A percentile compares a stretch with the other conserved stretches of the same genome.
Conservation (phyloP, 345 rosid species). For the Gossypium mustelinum region DNA sequence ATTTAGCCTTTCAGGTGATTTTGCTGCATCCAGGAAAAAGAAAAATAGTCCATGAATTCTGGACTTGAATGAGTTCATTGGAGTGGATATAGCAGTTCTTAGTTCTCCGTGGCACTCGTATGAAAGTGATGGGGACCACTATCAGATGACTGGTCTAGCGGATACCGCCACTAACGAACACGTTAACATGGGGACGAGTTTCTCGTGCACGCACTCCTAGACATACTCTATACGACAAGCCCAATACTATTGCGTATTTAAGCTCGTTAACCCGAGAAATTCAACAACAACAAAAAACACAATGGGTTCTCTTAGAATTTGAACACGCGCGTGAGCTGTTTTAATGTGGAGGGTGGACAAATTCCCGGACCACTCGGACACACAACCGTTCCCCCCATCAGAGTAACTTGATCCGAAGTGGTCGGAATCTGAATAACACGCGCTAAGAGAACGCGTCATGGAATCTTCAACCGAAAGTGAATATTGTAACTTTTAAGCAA, state of each 20-base stretch:
- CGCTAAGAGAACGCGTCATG: neutral
- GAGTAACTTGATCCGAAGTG: slow-evolving; percentile 21
- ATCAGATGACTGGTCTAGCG: neutral
- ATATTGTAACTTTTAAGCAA: neutral
- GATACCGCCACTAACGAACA: neutral
- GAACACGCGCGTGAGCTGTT: slow-evolving; percentile 30
- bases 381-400: slow-evolving; percentile 8
- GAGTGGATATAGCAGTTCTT: neutral
- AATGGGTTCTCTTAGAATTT: slow-evolving; percentile 13
- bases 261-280: neutral
- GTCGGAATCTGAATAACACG: slow-evolving; percentile 18
- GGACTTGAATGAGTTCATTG: neutral
- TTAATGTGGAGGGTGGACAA: slow-evolving; percentile 14
- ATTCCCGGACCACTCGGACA: slow-evolving; percentile 22
- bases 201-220: slow-evolving; percentile 6
- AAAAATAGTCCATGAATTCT: slow-evolving; percentile 1
- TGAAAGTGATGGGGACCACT: slow-evolving; percentile 13
- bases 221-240: neutral
- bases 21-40: slow-evolving; percentile 6
- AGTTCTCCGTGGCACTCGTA: neutral
- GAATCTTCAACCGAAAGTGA: neutral
- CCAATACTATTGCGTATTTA: neutral
- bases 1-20: neutral
- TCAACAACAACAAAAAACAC: neutral
- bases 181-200: neutral